Evolutionary conservation across 257 asterid genomes (phyloP).

Genomic region (Pogostemon cablin): DNA sequence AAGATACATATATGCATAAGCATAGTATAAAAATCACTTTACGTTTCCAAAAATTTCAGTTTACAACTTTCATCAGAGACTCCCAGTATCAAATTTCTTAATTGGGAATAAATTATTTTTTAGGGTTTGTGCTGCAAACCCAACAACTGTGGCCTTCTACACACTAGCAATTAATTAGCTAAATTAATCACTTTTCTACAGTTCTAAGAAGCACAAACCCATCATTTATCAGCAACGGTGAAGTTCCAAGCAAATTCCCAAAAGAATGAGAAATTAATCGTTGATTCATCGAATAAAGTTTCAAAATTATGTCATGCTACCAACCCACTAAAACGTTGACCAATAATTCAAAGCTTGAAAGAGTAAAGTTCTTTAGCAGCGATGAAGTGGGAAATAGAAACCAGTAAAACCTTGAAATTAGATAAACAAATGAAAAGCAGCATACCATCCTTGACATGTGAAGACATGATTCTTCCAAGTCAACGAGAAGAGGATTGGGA

Average conservation of each 20-base stretch:
- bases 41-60: neutral
- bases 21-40: neutral
- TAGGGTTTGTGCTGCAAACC: neutral
- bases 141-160: slow-evolving; percentile 9
- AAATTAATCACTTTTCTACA: slow-evolving; percentile 1
- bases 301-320: neutral
- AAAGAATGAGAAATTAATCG: slow-evolving; percentile 2
- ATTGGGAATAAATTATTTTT: no score
- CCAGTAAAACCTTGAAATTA: neutral
- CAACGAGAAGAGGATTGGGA: slow-evolving; percentile 22
- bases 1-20: neutral
- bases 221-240: neutral
- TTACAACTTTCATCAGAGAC: neutral
- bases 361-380: neutral
- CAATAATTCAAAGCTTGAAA: slow-evolving; percentile 15
- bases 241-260: neutral
- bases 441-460: slow-evolving; percentile 43
- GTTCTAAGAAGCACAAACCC: neutral
- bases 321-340: neutral
- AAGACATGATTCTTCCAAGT: slow-evolving; percentile 39
- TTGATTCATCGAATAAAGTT: slow-evolving; percentile 14
- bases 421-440: slow-evolving; percentile 22
- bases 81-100: neutral
- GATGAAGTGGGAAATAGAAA: neutral
- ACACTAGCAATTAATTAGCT: slow-evolving; percentile 5